phyloP scores from a whole-genome alignment of 1,284 basidiomycete species.

The Neonothopanus nambi region DNA sequence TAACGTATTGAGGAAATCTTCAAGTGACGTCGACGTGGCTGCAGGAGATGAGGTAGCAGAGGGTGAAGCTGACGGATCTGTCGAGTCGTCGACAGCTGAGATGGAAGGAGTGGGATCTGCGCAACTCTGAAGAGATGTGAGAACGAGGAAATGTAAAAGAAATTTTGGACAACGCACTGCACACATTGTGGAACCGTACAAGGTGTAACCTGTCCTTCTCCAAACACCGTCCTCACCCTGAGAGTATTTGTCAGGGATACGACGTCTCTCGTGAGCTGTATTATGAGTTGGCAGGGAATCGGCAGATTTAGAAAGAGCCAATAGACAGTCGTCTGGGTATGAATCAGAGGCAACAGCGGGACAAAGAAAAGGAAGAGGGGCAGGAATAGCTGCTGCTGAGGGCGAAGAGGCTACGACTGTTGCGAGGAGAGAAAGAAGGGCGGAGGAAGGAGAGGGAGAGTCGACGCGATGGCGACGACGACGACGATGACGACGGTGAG shows the following conservation, averaged over 20 bases:
- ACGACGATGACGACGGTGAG: slow-evolving; percentile 8
- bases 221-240: slow-evolving; percentile 59
- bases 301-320: slow-evolving; percentile 9
- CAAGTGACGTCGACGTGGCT: slow-evolving; percentile 14
- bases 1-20: slow-evolving; percentile 40
- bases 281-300: background rate
- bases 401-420: slow-evolving; percentile 49
- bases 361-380: slow-evolving; percentile 62
- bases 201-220: slow-evolving; percentile 57
- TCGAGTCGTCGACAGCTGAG: slow-evolving; percentile 30
- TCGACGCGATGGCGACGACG: background rate
- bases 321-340: slow-evolving; percentile 1
- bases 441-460: slow-evolving; percentile 38
- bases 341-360: slow-evolving; percentile 42
- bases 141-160: slow-evolving; percentile 2
- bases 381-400: slow-evolving; percentile 46
- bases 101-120: slow-evolving; percentile 24
- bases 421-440: slow-evolving; percentile 54
- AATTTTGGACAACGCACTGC: slow-evolving; percentile 30
- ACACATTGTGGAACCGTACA: slow-evolving; percentile 65
- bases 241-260: slow-evolving; percentile 57
- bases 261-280: slow-evolving; percentile 13
- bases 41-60: too few species aligned
- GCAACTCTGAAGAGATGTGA: slow-evolving; percentile 25
- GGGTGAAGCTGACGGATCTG: slow-evolving; percentile 23